These are phyloP conservation scores for Brettanomyces nanus DNA, from an alignment of 805 yeast species.

Conservation along the genomic window DNA sequence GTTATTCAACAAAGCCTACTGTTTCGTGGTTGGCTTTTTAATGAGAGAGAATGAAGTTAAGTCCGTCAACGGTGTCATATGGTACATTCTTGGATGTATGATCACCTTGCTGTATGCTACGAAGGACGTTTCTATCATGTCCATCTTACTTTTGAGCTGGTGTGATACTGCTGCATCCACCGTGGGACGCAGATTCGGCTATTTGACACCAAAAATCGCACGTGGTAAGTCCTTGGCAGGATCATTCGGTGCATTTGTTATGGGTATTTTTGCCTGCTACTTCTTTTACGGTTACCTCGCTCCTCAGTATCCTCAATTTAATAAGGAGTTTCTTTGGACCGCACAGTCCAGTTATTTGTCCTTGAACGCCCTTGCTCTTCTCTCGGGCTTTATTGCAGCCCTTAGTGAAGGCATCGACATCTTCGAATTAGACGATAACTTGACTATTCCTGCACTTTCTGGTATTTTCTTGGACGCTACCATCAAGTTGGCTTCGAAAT, in stretches of 20 bases:
- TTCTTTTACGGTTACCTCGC: slow-evolving; percentile 66
- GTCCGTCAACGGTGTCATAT: slow-evolving; percentile 74
- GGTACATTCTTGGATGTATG: slow-evolving; percentile 75
- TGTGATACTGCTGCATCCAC: slow-evolving; percentile 97
- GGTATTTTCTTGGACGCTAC: slow-evolving; percentile 44
- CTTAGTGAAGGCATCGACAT: slow-evolving; percentile 78
- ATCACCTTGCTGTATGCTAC: slow-evolving; percentile 63
- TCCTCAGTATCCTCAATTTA: slow-evolving; percentile 51
- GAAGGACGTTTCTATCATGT: slow-evolving; percentile 72
- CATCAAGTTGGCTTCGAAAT: slow-evolving; percentile 14
- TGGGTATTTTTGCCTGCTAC: slow-evolving; percentile 63
- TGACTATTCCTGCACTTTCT: slow-evolving; percentile 87
- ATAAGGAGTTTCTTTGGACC: slow-evolving; percentile 51
- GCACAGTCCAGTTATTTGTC: slow-evolving; percentile 50
- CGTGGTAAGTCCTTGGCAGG: slow-evolving; percentile 84
- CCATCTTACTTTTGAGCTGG: slow-evolving; percentile 84
- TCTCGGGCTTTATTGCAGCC: slow-evolving; percentile 78
- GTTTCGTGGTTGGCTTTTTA: slow-evolving; percentile 63
- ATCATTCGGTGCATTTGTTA: slow-evolving; percentile 70
- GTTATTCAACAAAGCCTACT: slow-evolving; percentile 57
- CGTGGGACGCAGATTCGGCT: slow-evolving; percentile 79
- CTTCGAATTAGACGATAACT: slow-evolving; percentile 78
- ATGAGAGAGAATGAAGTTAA: slow-evolving; percentile 80
- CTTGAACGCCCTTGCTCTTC: slow-evolving; percentile 43
- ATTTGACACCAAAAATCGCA: slow-evolving; percentile 70